Conservation (phyloP, 2,329 filamentous ascomycete species). For the Ceratocystis variospora region DNA sequence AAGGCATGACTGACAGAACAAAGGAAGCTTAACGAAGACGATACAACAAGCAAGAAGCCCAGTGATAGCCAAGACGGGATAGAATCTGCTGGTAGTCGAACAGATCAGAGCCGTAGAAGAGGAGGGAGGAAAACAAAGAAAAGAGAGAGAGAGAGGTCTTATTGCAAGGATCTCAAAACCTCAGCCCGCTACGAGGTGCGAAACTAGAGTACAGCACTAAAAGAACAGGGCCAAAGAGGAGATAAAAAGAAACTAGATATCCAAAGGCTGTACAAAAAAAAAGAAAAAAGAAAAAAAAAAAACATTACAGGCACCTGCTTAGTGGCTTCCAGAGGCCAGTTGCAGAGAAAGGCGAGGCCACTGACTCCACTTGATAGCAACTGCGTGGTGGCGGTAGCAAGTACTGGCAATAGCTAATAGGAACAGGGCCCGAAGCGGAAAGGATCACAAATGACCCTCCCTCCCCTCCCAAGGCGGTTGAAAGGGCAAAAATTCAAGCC, state of each 20-base stretch:
- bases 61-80: conserved; percentile 17
- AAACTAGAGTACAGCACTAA: neutral
- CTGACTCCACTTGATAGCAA: neutral
- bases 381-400: neutral
- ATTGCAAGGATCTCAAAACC: neutral
- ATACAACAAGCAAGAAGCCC: neutral
- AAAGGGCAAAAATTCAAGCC: neutral
- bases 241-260: neutral
- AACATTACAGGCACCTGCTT: too few relatives aligned
- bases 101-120: neutral
- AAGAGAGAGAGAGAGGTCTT: neutral
- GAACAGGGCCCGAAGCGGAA: conserved; percentile 12
- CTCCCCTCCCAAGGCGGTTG: neutral
- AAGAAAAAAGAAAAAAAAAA: too few relatives aligned
- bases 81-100: neutral
- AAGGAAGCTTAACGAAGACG: neutral
- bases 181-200: neutral
- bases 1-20: conserved; percentile 11
- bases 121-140: neutral
- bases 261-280: too few relatives aligned
- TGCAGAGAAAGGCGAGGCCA: neutral
- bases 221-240: neutral
- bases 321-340: neutral
- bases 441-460: conserved; percentile 10
- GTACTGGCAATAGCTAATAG: neutral